These are phyloP conservation scores for Geoglossum cookeanum DNA, from an alignment of 2,329 filamentous ascomycete species.

Conservation along the genomic window DNA sequence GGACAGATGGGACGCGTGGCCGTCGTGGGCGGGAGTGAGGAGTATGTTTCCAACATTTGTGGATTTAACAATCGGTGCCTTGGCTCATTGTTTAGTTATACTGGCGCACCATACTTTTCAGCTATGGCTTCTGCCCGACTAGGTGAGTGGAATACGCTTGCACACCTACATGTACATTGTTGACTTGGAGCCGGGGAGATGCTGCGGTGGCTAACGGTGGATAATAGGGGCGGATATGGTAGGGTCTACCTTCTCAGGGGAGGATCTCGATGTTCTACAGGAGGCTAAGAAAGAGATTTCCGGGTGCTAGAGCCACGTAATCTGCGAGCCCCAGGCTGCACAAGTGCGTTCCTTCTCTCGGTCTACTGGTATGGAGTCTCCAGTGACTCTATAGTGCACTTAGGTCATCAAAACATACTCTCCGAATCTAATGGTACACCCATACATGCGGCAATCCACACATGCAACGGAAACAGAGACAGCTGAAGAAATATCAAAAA, in stretches of 20 bases:
- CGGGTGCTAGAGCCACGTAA: slow-evolving; percentile 48
- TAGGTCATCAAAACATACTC: slow-evolving; percentile 92
- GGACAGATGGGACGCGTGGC: slow-evolving; percentile 82
- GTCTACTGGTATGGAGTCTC: neutral
- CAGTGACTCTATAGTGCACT: slow-evolving; percentile 6
- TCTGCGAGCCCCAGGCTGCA: slow-evolving; percentile 77
- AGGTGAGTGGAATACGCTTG: slow-evolving; percentile 27
- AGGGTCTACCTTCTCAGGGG: slow-evolving; percentile 12
- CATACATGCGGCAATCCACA: slow-evolving; percentile 67
- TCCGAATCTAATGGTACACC: slow-evolving; percentile 96
- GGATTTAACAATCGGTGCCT: neutral
- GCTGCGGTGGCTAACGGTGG: neutral
- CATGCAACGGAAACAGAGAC: slow-evolving; percentile 34
- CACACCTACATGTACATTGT: neutral
- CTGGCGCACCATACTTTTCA: slow-evolving; percentile 93
- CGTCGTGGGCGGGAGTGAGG: slow-evolving; percentile 85
- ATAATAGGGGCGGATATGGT: slow-evolving; percentile 48
- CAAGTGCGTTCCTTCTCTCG: slow-evolving; percentile 20
- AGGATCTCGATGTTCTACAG: slow-evolving; percentile 10
- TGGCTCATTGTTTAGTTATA: slow-evolving; percentile 38
- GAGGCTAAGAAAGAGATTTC: slow-evolving; percentile 8
- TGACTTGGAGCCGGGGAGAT: neutral
- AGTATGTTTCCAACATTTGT: slow-evolving; percentile 26
- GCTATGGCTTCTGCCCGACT: slow-evolving; percentile 87
- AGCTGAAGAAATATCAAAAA: slow-evolving; percentile 42